Percentiles rank a stretch among this genome's conserved stretches.
Evolutionary conservation across 1,139 yeast genomes (phyloP).

Genomic region (Yamadazyma spencermartinsiae): DNA sequence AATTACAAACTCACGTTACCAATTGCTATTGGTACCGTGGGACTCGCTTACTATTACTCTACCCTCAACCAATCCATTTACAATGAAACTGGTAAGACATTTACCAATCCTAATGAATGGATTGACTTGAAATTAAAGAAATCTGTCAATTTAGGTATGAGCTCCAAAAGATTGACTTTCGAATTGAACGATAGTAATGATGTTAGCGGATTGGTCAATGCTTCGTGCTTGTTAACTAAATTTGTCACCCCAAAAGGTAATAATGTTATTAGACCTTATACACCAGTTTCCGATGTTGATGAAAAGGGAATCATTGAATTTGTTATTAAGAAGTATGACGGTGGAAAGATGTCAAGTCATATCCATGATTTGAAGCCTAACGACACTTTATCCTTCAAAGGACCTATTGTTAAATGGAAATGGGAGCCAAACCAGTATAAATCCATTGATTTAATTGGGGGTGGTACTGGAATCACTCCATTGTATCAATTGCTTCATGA

Average conservation of each 20-base stretch:
- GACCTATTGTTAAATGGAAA: slow-evolving; percentile 91
- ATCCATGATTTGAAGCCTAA: slow-evolving; percentile 68
- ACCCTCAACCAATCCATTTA: slow-evolving; percentile 22
- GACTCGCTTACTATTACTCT: slow-evolving; percentile 49
- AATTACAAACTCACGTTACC: slow-evolving; percentile 11
- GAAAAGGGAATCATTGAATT: slow-evolving; percentile 76
- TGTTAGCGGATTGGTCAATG: slow-evolving; percentile 75
- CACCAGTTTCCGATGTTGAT: slow-evolving; percentile 77
- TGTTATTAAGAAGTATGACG: slow-evolving; percentile 79
- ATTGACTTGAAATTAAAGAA: slow-evolving; percentile 71
- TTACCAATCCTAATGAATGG: slow-evolving; percentile 77
- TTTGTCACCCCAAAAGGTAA: slow-evolving; percentile 81
- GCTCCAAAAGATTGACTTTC: slow-evolving; percentile 71
- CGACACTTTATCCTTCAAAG: slow-evolving; percentile 89
- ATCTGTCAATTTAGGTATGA: slow-evolving; percentile 55
- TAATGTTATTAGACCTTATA: slow-evolving; percentile 93
- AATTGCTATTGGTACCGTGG: slow-evolving; percentile 25
- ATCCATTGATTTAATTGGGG: slow-evolving; percentile 85
- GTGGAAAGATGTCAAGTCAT: slow-evolving; percentile 83
- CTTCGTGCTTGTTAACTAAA: slow-evolving; percentile 81
- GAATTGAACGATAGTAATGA: slow-evolving; percentile 68
- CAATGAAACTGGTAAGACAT: slow-evolving; percentile 56
- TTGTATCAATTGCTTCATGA: slow-evolving; percentile 87
- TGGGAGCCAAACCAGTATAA: slow-evolving; percentile 85
- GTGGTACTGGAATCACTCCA: slow-evolving; percentile 96